Evolutionary conservation across 257 asterid species (phyloP).

Genomic region (Coffea eugenioides): DNA sequence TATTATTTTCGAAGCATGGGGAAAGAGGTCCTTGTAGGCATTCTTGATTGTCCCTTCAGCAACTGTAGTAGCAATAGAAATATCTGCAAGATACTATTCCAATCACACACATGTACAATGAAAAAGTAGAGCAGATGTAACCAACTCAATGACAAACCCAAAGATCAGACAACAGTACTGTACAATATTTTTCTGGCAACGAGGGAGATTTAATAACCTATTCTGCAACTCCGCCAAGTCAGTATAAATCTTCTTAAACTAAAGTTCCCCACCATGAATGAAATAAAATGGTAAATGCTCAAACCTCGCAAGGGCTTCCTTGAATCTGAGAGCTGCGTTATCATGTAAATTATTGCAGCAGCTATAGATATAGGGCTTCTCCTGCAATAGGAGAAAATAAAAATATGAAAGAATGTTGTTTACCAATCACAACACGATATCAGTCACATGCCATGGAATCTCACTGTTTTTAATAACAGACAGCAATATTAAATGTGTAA

Average conservation of each 20-base stretch:
- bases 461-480: background rate
- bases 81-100: slow-evolving; percentile 45
- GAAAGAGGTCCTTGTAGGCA: slow-evolving; percentile 75
- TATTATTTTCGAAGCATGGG: slow-evolving; percentile 66
- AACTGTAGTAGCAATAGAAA: slow-evolving; percentile 72
- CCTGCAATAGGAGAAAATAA: slow-evolving; percentile 39
- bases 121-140: background rate
- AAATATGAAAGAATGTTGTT: background rate
- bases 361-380: slow-evolving; percentile 92
- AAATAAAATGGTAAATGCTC: slow-evolving; percentile 19
- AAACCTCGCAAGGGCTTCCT: slow-evolving; percentile 79
- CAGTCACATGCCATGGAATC: background rate
- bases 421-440: background rate
- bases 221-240: background rate
- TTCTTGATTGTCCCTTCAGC: slow-evolving; percentile 92
- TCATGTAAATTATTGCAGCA: slow-evolving; percentile 80
- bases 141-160: background rate
- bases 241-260: background rate
- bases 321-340: slow-evolving; percentile 73
- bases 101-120: background rate
- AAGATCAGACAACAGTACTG: background rate
- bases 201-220: too few species aligned
- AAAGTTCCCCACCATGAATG: background rate
- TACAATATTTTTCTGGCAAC: background rate
- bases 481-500: background rate